Percentiles rank a stretch among this genome's conserved stretches.
phyloP scores from a whole-genome alignment of 176 grass and related monocot species.

The Oryza brachyantha region DNA sequence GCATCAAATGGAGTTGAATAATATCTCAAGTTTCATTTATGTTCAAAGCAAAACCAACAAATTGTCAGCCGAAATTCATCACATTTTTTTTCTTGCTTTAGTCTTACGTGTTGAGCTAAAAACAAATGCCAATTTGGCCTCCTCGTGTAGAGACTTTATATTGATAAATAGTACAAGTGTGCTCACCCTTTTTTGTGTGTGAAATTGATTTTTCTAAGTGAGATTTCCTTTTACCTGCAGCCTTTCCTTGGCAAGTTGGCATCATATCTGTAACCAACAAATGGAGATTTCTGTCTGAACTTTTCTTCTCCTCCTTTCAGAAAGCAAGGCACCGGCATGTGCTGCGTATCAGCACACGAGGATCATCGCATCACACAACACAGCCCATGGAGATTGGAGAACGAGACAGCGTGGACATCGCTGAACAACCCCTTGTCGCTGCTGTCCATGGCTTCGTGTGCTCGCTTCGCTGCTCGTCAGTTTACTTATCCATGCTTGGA shows the following conservation, averaged over 20 bases:
- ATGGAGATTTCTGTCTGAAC: neutral
- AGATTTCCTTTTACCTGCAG: neutral
- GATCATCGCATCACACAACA: neutral
- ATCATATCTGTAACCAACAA: neutral
- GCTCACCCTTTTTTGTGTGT: neutral
- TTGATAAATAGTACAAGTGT: neutral
- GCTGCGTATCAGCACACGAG: conserved; percentile 1
- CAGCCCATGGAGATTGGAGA: neutral
- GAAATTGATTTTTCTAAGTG: neutral
- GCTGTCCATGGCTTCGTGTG: conserved; percentile 17
- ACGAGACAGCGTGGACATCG: neutral
- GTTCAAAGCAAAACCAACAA: neutral
- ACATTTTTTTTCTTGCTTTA: neutral
- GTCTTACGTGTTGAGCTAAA: neutral
- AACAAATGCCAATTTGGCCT: neutral
- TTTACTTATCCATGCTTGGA: neutral
- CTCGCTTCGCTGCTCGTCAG: neutral
- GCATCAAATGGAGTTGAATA: neutral
- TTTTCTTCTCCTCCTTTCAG: neutral
- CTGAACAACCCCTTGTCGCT: conserved; percentile 4
- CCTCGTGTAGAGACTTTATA: neutral
- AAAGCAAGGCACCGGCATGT: neutral
- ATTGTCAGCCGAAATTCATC: neutral
- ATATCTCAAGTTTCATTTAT: neutral
- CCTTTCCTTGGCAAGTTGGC: conserved; percentile 7